phyloP scores from a whole-genome alignment of 371 early-diverging fungal genomes.

The Mortierella sp. region DNA sequence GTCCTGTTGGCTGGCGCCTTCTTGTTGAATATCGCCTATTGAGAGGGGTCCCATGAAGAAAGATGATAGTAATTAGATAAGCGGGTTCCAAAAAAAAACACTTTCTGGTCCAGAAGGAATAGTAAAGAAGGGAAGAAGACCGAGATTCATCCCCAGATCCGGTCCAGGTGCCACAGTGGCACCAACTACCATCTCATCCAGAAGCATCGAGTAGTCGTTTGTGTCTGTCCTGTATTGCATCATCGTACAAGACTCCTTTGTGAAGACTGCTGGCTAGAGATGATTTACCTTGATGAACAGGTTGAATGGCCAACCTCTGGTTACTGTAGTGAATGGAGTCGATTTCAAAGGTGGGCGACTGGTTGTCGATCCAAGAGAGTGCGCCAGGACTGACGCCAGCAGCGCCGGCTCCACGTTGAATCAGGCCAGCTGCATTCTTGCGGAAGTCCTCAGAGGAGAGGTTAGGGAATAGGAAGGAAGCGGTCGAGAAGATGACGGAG shows the following conservation, averaged over 20 bases:
- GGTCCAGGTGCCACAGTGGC: neutral
- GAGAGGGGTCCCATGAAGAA: neutral
- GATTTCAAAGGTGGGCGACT: conserved; percentile 44
- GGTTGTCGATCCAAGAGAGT: conserved; percentile 39
- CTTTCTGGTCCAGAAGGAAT: neutral
- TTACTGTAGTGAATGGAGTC: conserved; percentile 42
- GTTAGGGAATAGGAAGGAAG: conserved; percentile 35
- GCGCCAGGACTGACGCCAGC: conserved; percentile 32
- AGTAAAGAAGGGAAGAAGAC: neutral
- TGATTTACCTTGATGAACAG: conserved; percentile 23
- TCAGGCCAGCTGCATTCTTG: conserved; percentile 59
- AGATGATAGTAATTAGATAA: neutral
- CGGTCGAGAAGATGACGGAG: conserved; percentile 42
- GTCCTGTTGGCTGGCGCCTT: conserved; percentile 5
- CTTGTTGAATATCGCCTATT: neutral
- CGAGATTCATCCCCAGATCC: conserved; percentile 1
- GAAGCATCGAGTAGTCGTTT: neutral
- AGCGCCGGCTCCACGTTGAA: conserved; percentile 54
- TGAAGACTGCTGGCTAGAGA: neutral
- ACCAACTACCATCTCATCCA: neutral
- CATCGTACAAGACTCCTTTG: neutral
- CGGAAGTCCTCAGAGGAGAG: conserved; percentile 48
- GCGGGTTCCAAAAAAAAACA: neutral
- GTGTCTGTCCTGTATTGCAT: neutral
- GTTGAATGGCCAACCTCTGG: conserved; percentile 42